Percentiles rank a stretch among this genome's conserved stretches.
Conservation (phyloP, 2,329 filamentous ascomycete species). For the Furcasterigmium sp. region DNA sequence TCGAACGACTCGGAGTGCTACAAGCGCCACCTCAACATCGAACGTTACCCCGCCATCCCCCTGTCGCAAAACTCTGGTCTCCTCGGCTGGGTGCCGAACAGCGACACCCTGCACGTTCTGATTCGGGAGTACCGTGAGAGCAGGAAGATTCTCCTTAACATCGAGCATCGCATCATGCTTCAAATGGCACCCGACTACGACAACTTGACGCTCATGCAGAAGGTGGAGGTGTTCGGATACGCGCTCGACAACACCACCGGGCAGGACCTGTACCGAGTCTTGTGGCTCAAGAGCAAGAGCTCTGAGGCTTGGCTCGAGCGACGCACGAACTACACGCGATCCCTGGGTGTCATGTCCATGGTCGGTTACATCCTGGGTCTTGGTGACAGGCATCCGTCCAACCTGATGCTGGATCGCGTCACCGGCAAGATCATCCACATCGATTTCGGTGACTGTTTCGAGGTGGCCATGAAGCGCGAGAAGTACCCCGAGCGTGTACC, state of each 20-base stretch:
- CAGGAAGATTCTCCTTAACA: constrained; percentile 95
- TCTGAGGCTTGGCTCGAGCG: constrained; percentile 97
- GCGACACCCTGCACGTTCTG: constrained; percentile 91
- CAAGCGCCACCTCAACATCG: constrained; percentile 94
- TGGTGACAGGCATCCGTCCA: constrained; percentile 94
- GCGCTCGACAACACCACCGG: constrained; percentile 98
- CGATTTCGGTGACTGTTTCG: constrained; percentile 98
- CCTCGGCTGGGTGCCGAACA: constrained; percentile 94
- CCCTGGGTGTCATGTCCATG: constrained; percentile 99
- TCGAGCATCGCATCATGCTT: constrained; percentile 98
- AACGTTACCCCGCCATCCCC: constrained; percentile 93
- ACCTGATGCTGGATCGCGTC: constrained; percentile 92
- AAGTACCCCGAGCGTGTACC: constrained; percentile 97
- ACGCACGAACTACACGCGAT: constrained; percentile 97
- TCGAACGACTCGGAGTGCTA: constrained; percentile 92
- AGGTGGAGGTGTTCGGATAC: constrained; percentile 98
- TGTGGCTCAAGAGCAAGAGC: constrained; percentile 98
- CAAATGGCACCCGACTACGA: constrained; percentile 99
- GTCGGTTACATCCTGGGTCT: constrained; percentile 98
- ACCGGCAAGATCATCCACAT: constrained; percentile 98
- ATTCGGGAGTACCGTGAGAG: constrained; percentile 97
- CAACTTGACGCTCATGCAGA: constrained; percentile 98
- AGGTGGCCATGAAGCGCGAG: constrained; percentile 98
- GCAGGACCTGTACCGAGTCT: constrained; percentile 93
- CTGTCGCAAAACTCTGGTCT: constrained; percentile 94